Percentiles rank a stretch among this genome's conserved stretches.
Conservation (phyloP, 768 basidiomycete genomes). For the Phanerochaete sordida region DNA sequence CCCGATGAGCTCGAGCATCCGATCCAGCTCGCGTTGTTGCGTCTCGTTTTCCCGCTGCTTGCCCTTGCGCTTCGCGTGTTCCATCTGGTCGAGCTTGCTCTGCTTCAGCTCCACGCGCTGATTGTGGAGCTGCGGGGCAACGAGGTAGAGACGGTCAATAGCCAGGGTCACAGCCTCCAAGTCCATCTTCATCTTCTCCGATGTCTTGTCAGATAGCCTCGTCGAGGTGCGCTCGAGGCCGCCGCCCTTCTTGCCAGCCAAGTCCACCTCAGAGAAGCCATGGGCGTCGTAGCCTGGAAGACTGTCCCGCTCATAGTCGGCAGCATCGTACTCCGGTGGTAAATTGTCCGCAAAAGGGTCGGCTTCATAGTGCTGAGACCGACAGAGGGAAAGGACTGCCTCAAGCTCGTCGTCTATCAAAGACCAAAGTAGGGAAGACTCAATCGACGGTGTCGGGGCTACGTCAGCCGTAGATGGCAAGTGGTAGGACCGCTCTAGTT, state of each 20-base stretch:
- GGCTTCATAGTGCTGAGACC: conserved; percentile 17
- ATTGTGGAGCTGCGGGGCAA: conserved; percentile 84
- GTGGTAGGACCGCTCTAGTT: conserved; percentile 46
- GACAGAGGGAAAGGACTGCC: conserved; percentile 61
- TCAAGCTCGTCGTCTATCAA: conserved; percentile 75
- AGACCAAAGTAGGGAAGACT: conserved; percentile 68
- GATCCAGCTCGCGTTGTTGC: conserved; percentile 55
- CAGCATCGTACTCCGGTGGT: conserved; percentile 29
- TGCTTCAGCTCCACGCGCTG: conserved; percentile 90
- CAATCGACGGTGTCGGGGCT: conserved; percentile 48
- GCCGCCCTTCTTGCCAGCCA: neutral
- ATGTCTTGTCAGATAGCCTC: conserved; percentile 21
- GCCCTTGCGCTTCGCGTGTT: conserved; percentile 51
- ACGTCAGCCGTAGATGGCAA: conserved; percentile 25
- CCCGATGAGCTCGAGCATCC: conserved; percentile 63
- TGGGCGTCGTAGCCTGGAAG: conserved; percentile 28
- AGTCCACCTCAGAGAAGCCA: neutral
- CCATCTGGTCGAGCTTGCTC: conserved; percentile 68
- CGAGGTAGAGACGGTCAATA: conserved; percentile 83
- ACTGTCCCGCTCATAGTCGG: conserved; percentile 22
- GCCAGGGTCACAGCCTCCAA: conserved; percentile 83
- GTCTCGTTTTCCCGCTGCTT: conserved; percentile 42
- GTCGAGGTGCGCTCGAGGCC: neutral
- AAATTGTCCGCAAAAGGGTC: conserved; percentile 15
- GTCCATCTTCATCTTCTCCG: conserved; percentile 85